Evolutionary conservation across 2,329 filamentous ascomycete species (phyloP).

Genomic region (Capronia epimyces): DNA sequence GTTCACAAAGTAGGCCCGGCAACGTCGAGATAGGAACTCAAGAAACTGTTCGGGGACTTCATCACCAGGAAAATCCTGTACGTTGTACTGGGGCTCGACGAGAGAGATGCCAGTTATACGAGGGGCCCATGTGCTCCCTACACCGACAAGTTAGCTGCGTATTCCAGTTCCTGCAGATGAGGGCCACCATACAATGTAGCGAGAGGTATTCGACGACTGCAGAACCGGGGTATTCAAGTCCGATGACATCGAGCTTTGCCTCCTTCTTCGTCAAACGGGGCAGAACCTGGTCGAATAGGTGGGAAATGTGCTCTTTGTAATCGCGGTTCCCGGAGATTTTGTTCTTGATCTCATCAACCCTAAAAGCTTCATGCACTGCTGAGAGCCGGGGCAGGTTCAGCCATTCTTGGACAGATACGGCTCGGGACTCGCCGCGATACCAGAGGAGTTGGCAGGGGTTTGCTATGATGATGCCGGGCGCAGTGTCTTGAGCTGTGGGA

Average conservation of each 20-base stretch:
- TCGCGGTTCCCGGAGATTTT: slow-evolving; percentile 55
- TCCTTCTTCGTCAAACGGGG: slow-evolving; percentile 39
- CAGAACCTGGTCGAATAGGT: slow-evolving; percentile 62
- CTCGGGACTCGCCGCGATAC: slow-evolving; percentile 59
- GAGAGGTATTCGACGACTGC: slow-evolving; percentile 56
- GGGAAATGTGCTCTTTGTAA: slow-evolving; percentile 57
- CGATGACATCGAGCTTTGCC: slow-evolving; percentile 64
- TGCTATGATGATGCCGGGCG: slow-evolving; percentile 62
- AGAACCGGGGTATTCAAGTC: slow-evolving; percentile 61
- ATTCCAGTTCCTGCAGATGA: neutral
- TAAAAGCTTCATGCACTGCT: slow-evolving; percentile 53
- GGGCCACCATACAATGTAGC: slow-evolving; percentile 44
- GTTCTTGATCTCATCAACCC: slow-evolving; percentile 54
- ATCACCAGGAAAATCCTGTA: slow-evolving; percentile 29
- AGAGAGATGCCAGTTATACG: slow-evolving; percentile 40
- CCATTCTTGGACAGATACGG: slow-evolving; percentile 57
- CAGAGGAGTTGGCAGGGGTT: slow-evolving; percentile 75
- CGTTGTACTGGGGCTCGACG: slow-evolving; percentile 36
- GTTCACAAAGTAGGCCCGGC: slow-evolving; percentile 57
- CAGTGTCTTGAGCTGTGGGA: slow-evolving; percentile 29
- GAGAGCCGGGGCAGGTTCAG: slow-evolving; percentile 56
- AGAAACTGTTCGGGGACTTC: slow-evolving; percentile 27
- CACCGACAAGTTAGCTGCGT: neutral
- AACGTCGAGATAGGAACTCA: slow-evolving; percentile 46
- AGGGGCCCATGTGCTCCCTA: slow-evolving; percentile 38